Percentiles rank a stretch among this genome's conserved stretches.
Evolutionary conservation across 1,284 basidiomycete species (phyloP).

Genomic region (Coniferiporia weirii): DNA sequence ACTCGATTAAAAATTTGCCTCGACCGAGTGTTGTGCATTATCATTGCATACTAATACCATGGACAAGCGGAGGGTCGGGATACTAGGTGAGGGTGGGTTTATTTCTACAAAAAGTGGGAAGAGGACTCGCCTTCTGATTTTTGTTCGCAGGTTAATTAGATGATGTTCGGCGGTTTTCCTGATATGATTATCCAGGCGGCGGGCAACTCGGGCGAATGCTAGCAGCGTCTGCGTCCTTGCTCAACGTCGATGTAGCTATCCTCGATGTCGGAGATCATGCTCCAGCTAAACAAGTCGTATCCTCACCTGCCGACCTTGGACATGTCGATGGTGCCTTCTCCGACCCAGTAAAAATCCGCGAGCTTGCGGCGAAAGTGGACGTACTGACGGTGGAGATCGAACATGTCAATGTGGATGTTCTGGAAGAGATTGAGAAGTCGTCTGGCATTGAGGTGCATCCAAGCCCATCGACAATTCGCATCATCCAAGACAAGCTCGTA

Average conservation of each 20-base stretch:
- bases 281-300: slow-evolving; percentile 89
- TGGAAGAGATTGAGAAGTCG: slow-evolving; percentile 59
- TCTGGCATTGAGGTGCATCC: slow-evolving; percentile 75
- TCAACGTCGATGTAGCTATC: slow-evolving; percentile 85
- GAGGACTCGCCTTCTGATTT: not conserved
- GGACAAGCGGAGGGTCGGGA: slow-evolving; percentile 53
- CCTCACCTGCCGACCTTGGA: slow-evolving; percentile 42
- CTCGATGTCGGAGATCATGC: slow-evolving; percentile 78
- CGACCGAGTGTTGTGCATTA: slow-evolving; percentile 18
- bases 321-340: slow-evolving; percentile 92
- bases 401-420: slow-evolving; percentile 82
- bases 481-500: slow-evolving; percentile 93
- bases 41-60: slow-evolving; percentile 34
- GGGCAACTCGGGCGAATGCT: slow-evolving; percentile 99
- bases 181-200: slow-evolving; percentile 57
- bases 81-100: slow-evolving; percentile 59
- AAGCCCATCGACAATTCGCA: slow-evolving; percentile 74
- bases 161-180: not conserved
- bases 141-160: not conserved
- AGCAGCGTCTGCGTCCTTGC: slow-evolving; percentile 82
- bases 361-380: slow-evolving; percentile 80
- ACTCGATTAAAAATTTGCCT: not conserved
- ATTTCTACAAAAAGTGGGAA: not conserved
- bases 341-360: slow-evolving; percentile 74
- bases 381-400: slow-evolving; percentile 97